Evolutionary conservation across 148 eudicot genomes (phyloP), one percentile per base, ranked within the genome.

Genomic region (Rhododendron simsii): DNA sequence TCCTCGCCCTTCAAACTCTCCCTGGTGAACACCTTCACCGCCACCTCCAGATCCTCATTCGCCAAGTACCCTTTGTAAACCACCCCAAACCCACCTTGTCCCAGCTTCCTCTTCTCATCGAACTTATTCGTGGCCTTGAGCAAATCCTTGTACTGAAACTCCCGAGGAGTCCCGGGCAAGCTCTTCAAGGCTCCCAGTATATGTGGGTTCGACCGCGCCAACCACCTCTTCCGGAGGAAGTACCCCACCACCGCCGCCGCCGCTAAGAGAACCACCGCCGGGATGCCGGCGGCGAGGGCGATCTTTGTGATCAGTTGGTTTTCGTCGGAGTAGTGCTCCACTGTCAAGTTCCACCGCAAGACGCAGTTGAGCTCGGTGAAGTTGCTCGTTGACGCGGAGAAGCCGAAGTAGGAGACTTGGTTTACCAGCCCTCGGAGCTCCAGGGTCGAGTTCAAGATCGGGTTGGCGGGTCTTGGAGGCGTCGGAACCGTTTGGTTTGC

Each of bases 71-170:
- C 99, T 85, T 55, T 90, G 41, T 92, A 96, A 1, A 96, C 99
- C 3, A 91, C 94, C 2, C 99, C 99, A 75, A 83, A 96, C 1
- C 98, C 99, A 5, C 99, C 99, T 81, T 94, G 91, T 1, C 99
- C 99, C 16, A 96, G 84, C 85, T 92, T 94, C 73, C 87, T 88
- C 91, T 88, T 95, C 76, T 90, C 95, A 10, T 96, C 96, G 39
- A 96, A 95, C 41, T 91, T 91, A 55, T 81, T 87, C 0, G 99
- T 96, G 9, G 98, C 99, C 67, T 89, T 95, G 69, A 87, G 92
- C 91, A 96, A 75, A 1, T 95, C 99, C 87, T 76, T 93, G 41
- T 91, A 95, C 23, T 86, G 81, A n/a, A 88, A 95, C 89, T 96
- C 99, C 85, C 92, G 88, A 0, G 99, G 98, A 30, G 83, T 93